Conservation (phyloP, 1,139 yeast species). For the Meyerozyma sp. region DNA sequence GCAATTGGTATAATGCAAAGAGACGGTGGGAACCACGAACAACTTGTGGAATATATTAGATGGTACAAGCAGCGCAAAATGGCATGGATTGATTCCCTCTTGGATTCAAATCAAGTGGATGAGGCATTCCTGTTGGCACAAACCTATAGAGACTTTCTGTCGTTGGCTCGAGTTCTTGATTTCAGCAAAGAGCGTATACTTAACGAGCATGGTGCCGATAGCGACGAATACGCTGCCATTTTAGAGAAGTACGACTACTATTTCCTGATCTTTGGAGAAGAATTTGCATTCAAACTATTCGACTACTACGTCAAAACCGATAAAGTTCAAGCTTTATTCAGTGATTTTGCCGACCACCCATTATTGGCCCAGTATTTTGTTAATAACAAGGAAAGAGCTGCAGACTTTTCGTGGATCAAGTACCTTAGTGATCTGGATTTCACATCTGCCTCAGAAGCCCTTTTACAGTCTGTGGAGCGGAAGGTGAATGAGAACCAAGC, state of each 20-base stretch:
- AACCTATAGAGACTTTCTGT: constrained; percentile 56
- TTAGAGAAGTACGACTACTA: constrained; percentile 41
- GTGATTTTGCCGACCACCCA: constrained; percentile 40
- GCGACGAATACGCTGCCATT: constrained; percentile 13
- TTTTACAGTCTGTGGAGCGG: constrained; percentile 34
- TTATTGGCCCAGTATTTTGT: constrained; percentile 47
- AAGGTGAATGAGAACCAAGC: constrained; percentile 37
- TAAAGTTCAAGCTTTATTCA: constrained; percentile 52
- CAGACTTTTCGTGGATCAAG: constrained; percentile 70
- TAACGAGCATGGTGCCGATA: constrained; percentile 17
- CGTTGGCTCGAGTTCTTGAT: constrained; percentile 62
- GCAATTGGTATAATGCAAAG: constrained; percentile 33
- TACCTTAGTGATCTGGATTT: constrained; percentile 51
- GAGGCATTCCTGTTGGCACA: constrained; percentile 67
- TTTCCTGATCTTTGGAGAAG: constrained; percentile 59
- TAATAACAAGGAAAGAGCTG: constrained; percentile 41
- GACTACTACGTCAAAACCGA: constrained; percentile 51
- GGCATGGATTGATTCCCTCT: constrained; percentile 52
- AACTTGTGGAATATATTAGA: constrained; percentile 22
- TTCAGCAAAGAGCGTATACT: constrained; percentile 38
- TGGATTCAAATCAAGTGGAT: constrained; percentile 38
- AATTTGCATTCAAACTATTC: constrained; percentile 65
- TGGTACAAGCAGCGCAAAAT: constrained; percentile 31
- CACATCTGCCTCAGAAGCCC: constrained; percentile 42
- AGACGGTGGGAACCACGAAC: constrained; percentile 15